phyloP scores from a whole-genome alignment of 176 grass and related monocot species.

The Phragmites australis region DNA sequence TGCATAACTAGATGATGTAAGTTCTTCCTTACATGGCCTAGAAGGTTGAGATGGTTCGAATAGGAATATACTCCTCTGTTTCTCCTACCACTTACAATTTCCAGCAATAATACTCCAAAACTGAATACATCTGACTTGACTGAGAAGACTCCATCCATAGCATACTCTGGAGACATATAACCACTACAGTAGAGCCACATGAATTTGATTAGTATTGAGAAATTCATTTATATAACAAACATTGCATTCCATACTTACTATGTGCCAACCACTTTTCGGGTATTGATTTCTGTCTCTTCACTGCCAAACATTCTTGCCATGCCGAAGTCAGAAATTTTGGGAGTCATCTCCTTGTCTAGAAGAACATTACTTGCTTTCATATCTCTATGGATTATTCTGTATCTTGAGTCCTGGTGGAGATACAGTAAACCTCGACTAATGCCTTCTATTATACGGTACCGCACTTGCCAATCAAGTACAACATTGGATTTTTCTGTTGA shows the following conservation, averaged over 20 bases:
- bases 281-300: conserved; percentile 69
- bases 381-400: conserved; percentile 83
- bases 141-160: conserved; percentile 67
- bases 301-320: conserved; percentile 77
- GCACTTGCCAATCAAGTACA: conserved; percentile 56
- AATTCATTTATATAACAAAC: conserved; percentile 7
- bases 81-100: conserved; percentile 67
- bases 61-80: conserved; percentile 57
- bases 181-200: conserved; percentile 46
- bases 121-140: conserved; percentile 74
- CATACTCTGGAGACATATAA: conserved; percentile 74
- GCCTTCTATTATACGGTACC: conserved; percentile 75
- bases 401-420: conserved; percentile 79
- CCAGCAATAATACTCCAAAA: conserved; percentile 64
- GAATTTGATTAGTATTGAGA: neutral
- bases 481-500: conserved; percentile 51
- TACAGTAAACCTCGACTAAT: conserved; percentile 70
- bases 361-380: conserved; percentile 81
- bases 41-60: conserved; percentile 54
- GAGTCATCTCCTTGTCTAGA: conserved; percentile 68
- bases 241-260: conserved; percentile 59
- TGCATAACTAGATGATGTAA: conserved; percentile 21
- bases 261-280: conserved; percentile 73
- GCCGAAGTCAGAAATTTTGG: conserved; percentile 86
- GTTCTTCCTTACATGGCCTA: conserved; percentile 53